Conservation (phyloP, 257 asterid genomes). For the Mentha longifolia region DNA sequence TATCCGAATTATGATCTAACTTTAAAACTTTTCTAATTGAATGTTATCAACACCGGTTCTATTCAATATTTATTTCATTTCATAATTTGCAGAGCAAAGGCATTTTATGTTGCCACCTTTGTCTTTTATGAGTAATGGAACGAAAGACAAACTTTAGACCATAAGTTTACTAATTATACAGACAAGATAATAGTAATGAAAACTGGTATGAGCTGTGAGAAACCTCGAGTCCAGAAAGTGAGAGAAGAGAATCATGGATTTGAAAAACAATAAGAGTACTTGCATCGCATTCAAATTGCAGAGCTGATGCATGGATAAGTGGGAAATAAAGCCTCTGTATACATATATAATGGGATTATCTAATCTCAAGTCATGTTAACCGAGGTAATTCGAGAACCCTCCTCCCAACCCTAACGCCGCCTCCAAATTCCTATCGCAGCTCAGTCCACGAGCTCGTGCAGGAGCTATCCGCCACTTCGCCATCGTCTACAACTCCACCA, state of each 20-base stretch:
- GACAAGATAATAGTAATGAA: not conserved
- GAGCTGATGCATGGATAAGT: constrained; percentile 46
- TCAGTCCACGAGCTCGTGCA: constrained; percentile 31
- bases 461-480: constrained; percentile 19
- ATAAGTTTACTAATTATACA: not conserved
- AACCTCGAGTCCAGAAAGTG: not conserved
- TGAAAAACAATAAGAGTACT: not conserved
- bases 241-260: not conserved
- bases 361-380: not conserved
- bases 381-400: constrained; percentile 27
- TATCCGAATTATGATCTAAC: constrained; percentile 4
- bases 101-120: constrained; percentile 1
- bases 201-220: constrained; percentile 8
- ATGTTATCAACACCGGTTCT: not conserved
- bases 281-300: constrained; percentile 34
- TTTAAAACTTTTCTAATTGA: constrained; percentile 1
- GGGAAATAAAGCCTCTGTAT: constrained; percentile 24
- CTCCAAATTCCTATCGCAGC: constrained; percentile 59
- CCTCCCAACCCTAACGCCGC: constrained; percentile 50
- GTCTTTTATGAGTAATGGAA: not conserved
- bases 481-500: constrained; percentile 46
- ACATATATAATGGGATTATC: not conserved
- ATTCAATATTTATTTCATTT: not conserved
- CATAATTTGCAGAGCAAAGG: not conserved
- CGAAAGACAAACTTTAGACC: not conserved